Percentiles rank a stretch among this genome's conserved stretches.
These are phyloP conservation scores for Hyphopichia khmerensis DNA, from an alignment of 1,139 yeast species.

Conservation along the genomic window DNA sequence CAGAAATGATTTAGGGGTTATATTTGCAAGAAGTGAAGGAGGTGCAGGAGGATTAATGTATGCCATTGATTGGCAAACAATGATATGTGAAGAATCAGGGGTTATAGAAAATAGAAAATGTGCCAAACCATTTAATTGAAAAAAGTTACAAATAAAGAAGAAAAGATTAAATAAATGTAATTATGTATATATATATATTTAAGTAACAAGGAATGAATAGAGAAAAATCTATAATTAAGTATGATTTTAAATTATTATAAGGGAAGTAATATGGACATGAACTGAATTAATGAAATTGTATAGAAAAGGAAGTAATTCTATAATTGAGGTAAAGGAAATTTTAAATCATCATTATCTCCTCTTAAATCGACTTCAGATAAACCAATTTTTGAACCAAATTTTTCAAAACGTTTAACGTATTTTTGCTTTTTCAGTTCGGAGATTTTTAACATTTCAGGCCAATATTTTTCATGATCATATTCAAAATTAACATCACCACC, in stretches of 20 bases:
- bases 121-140: constrained; percentile 70
- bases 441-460: constrained; percentile 43
- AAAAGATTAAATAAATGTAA: too few species aligned
- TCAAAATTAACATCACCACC: constrained; percentile 44
- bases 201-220: not conserved
- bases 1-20: constrained; percentile 87
- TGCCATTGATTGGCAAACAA: constrained; percentile 94
- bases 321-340: constrained; percentile 32
- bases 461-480: constrained; percentile 42
- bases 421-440: constrained; percentile 35
- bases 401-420: constrained; percentile 39
- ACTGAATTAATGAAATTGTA: too few species aligned
- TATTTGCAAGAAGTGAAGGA: constrained; percentile 71
- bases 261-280: too few species aligned
- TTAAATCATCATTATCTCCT: constrained; percentile 47
- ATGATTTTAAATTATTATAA: too few species aligned
- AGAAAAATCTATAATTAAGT: too few species aligned
- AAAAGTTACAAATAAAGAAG: not conserved
- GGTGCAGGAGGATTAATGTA: constrained; percentile 82
- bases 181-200: not conserved
- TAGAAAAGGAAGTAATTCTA: too few species aligned
- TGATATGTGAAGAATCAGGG: constrained; percentile 79
- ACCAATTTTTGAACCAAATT: constrained; percentile 41
- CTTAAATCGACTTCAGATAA: constrained; percentile 72
- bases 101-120: constrained; percentile 79